These are phyloP conservation scores for Saccharomycopsis schoenii DNA, from an alignment of 805 yeast genomes.

Conservation along the genomic window DNA sequence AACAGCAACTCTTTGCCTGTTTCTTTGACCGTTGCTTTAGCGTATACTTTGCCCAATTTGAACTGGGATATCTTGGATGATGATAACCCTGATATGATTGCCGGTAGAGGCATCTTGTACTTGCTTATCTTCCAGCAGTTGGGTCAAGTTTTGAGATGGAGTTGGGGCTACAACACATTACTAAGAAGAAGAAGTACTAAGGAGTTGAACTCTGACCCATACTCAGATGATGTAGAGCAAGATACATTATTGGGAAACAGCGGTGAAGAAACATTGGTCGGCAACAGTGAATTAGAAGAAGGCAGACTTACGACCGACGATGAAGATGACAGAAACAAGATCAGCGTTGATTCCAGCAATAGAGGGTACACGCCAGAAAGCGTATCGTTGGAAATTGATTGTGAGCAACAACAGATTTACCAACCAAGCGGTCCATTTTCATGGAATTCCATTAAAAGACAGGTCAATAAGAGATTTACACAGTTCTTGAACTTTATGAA, in stretches of 20 bases:
- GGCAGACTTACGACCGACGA: not conserved
- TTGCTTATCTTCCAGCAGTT: constrained; percentile 70
- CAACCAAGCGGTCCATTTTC: not conserved
- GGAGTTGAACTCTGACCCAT: constrained; percentile 16
- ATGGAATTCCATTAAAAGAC: not conserved
- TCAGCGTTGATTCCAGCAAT: not conserved
- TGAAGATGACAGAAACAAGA: not conserved
- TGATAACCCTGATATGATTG: constrained; percentile 60
- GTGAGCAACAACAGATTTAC: not conserved
- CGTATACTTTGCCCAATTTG: constrained; percentile 65
- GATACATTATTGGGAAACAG: not conserved
- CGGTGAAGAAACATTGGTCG: not conserved
- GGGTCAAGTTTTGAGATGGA: constrained; percentile 77
- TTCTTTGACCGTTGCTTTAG: constrained; percentile 70
- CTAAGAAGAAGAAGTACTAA: constrained; percentile 38
- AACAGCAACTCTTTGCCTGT: constrained; percentile 94
- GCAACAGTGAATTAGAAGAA: not conserved
- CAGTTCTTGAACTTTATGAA: constrained; percentile 45
- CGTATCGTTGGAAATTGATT: not conserved
- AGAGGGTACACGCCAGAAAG: not conserved
- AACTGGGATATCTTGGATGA: constrained; percentile 65
- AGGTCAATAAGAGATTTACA: constrained; percentile 6
- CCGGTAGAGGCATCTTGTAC: constrained; percentile 69
- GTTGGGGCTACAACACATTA: constrained; percentile 75
- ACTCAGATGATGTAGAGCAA: constrained; percentile 1